A percentile compares a stretch with the other conserved stretches of the same genome.
Evolutionary conservation across 2,329 filamentous ascomycete genomes (phyloP).

Genomic region (Aspergillus novofumigatus): DNA sequence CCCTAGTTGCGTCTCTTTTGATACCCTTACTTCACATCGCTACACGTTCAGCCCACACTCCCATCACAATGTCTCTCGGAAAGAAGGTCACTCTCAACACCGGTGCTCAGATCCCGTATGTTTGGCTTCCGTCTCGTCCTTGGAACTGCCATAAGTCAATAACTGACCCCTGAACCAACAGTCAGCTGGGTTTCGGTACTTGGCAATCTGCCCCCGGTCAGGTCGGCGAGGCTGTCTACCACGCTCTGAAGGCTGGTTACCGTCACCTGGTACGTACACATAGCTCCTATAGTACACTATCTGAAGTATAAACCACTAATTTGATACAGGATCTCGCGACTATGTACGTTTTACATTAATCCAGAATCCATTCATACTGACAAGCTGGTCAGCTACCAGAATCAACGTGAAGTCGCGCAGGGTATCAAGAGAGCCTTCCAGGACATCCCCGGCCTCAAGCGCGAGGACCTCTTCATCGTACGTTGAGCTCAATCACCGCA

Average conservation of each 20-base stretch:
- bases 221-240: constrained; percentile 37
- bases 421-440: constrained; percentile 34
- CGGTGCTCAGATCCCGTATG: constrained; percentile 37
- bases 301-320: constrained; percentile 8
- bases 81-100: constrained; percentile 38
- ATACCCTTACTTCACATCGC: background rate
- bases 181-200: constrained; percentile 38
- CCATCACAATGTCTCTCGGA: constrained; percentile 36
- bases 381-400: constrained; percentile 28
- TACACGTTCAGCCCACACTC: constrained; percentile 1
- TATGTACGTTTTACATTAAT: constrained; percentile 24
- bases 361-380: background rate
- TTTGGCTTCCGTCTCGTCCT: background rate
- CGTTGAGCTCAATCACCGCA: constrained; percentile 3
- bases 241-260: constrained; percentile 39
- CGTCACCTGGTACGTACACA: constrained; percentile 32
- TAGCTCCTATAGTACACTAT: background rate
- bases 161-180: constrained; percentile 9
- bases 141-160: background rate
- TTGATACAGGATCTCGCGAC: constrained; percentile 33
- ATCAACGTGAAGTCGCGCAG: constrained; percentile 34
- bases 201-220: constrained; percentile 39
- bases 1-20: background rate
- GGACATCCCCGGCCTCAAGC: constrained; percentile 38
- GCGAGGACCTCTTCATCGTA: constrained; percentile 40